Base-by-base conservation (phyloP, 2,329 filamentous ascomycete genomes). In the Aquanectria penicillioides region DNA sequence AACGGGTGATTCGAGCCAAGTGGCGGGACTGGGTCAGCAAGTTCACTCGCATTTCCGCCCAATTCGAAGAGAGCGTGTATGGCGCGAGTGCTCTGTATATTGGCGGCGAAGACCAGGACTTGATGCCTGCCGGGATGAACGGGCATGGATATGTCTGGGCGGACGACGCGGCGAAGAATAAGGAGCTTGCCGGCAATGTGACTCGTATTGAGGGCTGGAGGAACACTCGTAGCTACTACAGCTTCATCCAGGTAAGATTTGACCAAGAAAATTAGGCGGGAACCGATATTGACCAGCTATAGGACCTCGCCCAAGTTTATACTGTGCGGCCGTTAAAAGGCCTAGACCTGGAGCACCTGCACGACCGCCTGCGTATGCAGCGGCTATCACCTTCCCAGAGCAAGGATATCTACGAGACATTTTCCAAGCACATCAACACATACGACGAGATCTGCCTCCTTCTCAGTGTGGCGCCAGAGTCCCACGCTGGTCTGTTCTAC, bases 111-210 rank as follows among this genome's bases (percentile, higher is more conserved):
- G 91, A 94, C 70, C 81, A 84, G 34, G 87, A 89, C 33, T 77
- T 82, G 58, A 79, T 79, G 31, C 80, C 83, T 4, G 83, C 84
- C 4, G 84, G 84, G 5, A 82, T 91, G 11, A 85, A 85, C 11
- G 94, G 94, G 0, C 95, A 98, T 73, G 95, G 95, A 34, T 98
- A 97, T 73, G 94, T 99, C 28, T 99, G 95, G 95, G 79, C 90
- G 3, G 92, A 97, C 69, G 93, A 97, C 54, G 80, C 82, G 34
- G 84, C 89, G 7, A 94, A 93, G 76, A 85, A 91, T 68, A 90
- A 89, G 69, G 95, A 99, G 77, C 85, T 99, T 31, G 91, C 93
- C 13, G 94, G 93, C 3, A 97, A 97, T 61, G 93, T 95, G 41
- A 93, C 92, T 56, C 86, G 95, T 55, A 96, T 99, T 61, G 95